These are phyloP conservation scores for Diplotaxis tenuifolia DNA, from an alignment of 345 rosid genomes.

Conservation along the genomic window DNA sequence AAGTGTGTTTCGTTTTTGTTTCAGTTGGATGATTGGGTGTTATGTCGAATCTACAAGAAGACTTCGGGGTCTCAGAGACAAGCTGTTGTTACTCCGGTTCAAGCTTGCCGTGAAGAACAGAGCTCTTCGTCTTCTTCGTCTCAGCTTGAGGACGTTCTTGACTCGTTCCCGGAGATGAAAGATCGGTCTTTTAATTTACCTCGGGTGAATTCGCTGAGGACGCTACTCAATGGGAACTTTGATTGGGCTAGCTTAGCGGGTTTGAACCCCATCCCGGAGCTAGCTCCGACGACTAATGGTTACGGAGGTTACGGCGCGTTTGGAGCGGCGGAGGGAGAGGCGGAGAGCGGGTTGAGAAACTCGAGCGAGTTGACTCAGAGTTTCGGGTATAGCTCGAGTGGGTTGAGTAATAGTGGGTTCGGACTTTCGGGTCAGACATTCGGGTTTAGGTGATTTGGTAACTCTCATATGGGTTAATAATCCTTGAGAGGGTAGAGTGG, in stretches of 20 bases:
- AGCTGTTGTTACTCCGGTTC: constrained; percentile 26
- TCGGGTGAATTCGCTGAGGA: constrained; percentile 48
- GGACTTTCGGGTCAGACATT: constrained; percentile 53
- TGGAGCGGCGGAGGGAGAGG: constrained; percentile 62
- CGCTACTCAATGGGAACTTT: constrained; percentile 48
- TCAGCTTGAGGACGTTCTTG: constrained; percentile 74
- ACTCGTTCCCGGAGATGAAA: constrained; percentile 62
- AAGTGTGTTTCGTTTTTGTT: background rate
- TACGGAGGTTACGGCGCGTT: constrained; percentile 37
- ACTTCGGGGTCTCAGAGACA: constrained; percentile 56
- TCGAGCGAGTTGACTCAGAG: constrained; percentile 43
- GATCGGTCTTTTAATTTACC: constrained; percentile 56
- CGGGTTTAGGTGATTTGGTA: constrained; percentile 43
- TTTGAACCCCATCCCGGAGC: constrained; percentile 49
- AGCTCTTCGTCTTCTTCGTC: constrained; percentile 75
- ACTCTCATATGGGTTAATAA: background rate
- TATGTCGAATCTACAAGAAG: constrained; percentile 94
- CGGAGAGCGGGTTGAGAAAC: constrained; percentile 59
- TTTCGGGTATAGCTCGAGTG: constrained; percentile 33
- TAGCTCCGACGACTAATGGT: constrained; percentile 43
- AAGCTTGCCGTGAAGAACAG: constrained; percentile 51
- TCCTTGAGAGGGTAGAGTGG: constrained; percentile 4
- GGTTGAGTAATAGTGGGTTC: constrained; percentile 12
- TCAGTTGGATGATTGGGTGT: constrained; percentile 94
- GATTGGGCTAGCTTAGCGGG: constrained; percentile 83